These are phyloP conservation scores for Nakazawaea wickerhamii DNA, from an alignment of 805 yeast species.

Conservation along the genomic window DNA sequence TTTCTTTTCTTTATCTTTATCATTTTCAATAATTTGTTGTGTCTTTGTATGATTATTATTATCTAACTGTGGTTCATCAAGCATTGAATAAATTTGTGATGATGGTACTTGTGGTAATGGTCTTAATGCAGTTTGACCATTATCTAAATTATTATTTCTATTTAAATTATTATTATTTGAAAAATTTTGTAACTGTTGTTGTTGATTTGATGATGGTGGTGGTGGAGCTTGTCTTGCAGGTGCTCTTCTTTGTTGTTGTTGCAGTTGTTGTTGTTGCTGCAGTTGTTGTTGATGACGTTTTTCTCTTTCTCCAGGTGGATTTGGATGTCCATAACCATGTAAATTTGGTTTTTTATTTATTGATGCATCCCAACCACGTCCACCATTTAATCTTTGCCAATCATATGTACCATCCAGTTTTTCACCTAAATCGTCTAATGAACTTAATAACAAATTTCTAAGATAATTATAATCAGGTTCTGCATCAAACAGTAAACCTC, in stretches of 20 bases:
- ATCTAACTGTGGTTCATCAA: constrained; percentile 8
- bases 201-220: constrained; percentile 6
- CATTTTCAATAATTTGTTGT: not conserved
- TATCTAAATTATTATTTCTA: constrained; percentile 7
- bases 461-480: constrained; percentile 91
- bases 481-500: constrained; percentile 87
- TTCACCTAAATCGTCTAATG: constrained; percentile 65
- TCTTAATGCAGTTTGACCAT: not conserved
- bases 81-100: constrained; percentile 9
- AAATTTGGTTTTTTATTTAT: constrained; percentile 88
- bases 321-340: constrained; percentile 95
- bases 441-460: constrained; percentile 71
- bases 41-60: not conserved
- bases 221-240: constrained; percentile 10
- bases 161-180: constrained; percentile 12
- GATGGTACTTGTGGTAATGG: constrained; percentile 13
- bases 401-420: constrained; percentile 86
- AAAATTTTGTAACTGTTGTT: constrained; percentile 16
- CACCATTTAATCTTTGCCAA: constrained; percentile 96
- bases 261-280: constrained; percentile 17
- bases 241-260: constrained; percentile 20
- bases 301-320: constrained; percentile 59
- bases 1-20: constrained; percentile 5
- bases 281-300: constrained; percentile 30
- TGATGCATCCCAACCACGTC: constrained; percentile 92